Conservation (phyloP, 73 alveolate species). For the Uronychia binucleata region DNA sequence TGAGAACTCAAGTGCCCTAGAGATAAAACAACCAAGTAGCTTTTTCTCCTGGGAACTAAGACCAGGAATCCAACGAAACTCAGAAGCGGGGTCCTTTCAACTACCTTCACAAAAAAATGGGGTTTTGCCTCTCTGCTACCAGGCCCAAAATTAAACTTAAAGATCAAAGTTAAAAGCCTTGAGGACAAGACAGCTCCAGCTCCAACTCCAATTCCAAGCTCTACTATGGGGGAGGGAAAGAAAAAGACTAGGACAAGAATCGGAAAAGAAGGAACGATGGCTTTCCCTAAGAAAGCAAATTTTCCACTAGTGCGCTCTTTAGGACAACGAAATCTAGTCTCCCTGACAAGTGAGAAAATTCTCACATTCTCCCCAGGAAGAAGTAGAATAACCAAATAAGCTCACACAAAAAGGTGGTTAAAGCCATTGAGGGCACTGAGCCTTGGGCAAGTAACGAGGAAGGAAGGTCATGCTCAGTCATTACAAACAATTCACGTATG, state of each 20-base stretch:
- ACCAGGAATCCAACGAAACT: not conserved
- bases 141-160: not conserved
- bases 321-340: too few relatives aligned
- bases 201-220: not conserved
- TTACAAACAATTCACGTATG: too few relatives aligned
- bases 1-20: not conserved
- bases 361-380: too few relatives aligned
- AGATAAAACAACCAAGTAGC: not conserved
- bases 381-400: too few relatives aligned
- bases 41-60: not conserved
- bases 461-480: too few relatives aligned
- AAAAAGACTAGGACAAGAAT: not conserved
- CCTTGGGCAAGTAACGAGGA: too few relatives aligned
- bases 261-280: not conserved
- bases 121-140: not conserved
- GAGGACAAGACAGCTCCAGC: not conserved
- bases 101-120: too few relatives aligned
- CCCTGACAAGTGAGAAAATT: too few relatives aligned
- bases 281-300: not conserved
- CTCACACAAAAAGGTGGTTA: too few relatives aligned
- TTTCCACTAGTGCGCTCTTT: too few relatives aligned
- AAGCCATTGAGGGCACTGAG: too few relatives aligned
- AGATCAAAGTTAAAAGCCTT: not conserved
- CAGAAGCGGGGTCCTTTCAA: not conserved
- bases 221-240: too few relatives aligned